A percentile compares a stretch with the other conserved stretches of the same genome.
Evolutionary conservation across 768 basidiomycete species (phyloP).

Genomic region (Tylopilus felleus): DNA sequence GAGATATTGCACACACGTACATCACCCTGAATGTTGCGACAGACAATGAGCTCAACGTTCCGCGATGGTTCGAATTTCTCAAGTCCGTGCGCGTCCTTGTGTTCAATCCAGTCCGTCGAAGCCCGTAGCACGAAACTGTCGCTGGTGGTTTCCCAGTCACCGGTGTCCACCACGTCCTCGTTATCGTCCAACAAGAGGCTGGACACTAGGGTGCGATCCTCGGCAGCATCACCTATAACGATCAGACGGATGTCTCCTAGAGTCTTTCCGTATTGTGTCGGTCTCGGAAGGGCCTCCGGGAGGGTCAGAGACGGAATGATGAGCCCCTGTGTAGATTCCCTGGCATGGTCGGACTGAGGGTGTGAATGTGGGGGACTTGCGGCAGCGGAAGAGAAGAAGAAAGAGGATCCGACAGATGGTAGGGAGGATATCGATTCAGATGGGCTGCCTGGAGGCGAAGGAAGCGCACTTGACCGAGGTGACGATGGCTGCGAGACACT

Average conservation of each 20-base stretch:
- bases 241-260: slow-evolving; percentile 59
- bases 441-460: slow-evolving; percentile 62
- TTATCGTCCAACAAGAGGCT: slow-evolving; percentile 57
- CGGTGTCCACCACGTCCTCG: slow-evolving; percentile 64
- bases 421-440: slow-evolving; percentile 65
- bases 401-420: slow-evolving; percentile 69
- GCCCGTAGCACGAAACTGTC: slow-evolving; percentile 48
- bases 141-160: slow-evolving; percentile 51
- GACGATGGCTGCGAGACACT: slow-evolving; percentile 43
- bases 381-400: slow-evolving; percentile 75
- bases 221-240: slow-evolving; percentile 45
- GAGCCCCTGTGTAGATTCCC: slow-evolving; percentile 48
- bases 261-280: slow-evolving; percentile 67
- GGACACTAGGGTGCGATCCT: slow-evolving; percentile 37
- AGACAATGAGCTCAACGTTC: slow-evolving; percentile 59
- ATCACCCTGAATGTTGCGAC: slow-evolving; percentile 42
- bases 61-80: slow-evolving; percentile 63
- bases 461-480: slow-evolving; percentile 46
- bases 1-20: slow-evolving; percentile 36
- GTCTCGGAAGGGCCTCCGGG: slow-evolving; percentile 56
- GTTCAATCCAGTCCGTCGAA: slow-evolving; percentile 73
- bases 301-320: slow-evolving; percentile 69
- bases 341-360: slow-evolving; percentile 38
- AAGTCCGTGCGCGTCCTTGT: slow-evolving; percentile 58
- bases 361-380: slow-evolving; percentile 59